Evolutionary conservation across 176 grass and related monocot species (phyloP).

Genomic region (Phragmites australis): DNA sequence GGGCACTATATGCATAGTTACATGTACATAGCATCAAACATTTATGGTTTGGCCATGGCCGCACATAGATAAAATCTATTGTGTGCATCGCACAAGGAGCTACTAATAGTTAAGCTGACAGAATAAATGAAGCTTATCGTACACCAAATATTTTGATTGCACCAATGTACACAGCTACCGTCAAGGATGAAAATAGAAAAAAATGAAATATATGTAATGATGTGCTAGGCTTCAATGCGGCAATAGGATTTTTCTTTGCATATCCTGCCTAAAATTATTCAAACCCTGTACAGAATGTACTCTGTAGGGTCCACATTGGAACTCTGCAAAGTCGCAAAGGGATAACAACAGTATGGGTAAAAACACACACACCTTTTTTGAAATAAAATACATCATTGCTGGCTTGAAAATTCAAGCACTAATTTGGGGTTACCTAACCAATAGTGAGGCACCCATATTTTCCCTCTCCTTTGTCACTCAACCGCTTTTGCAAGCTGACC

Average conservation of each 20-base stretch:
- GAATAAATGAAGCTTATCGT: not conserved
- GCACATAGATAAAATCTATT: not conserved
- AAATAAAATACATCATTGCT: not conserved
- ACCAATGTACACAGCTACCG: not conserved
- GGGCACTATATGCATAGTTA: slow-evolving; percentile 1
- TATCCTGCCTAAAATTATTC: not conserved
- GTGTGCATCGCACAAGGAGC: not conserved
- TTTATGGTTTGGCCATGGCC: not conserved
- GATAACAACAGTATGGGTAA: too few relatives aligned
- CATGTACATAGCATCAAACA: not conserved
- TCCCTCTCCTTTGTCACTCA: not conserved
- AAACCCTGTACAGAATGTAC: not conserved
- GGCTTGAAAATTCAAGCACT: not conserved
- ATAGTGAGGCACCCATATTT: not conserved
- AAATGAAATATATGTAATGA: not conserved
- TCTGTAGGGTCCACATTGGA: not conserved
- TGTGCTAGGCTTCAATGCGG: not conserved
- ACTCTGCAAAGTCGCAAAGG: not conserved
- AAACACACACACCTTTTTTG: too few relatives aligned
- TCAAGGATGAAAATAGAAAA: not conserved
- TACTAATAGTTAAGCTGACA: not conserved
- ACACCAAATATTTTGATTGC: not conserved
- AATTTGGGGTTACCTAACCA: not conserved
- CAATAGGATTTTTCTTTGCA: not conserved
- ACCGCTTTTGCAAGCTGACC: not conserved